These are phyloP conservation scores for Cyclotella atomus DNA, from an alignment of 108 stramenopile species.

Conservation along the genomic window DNA sequence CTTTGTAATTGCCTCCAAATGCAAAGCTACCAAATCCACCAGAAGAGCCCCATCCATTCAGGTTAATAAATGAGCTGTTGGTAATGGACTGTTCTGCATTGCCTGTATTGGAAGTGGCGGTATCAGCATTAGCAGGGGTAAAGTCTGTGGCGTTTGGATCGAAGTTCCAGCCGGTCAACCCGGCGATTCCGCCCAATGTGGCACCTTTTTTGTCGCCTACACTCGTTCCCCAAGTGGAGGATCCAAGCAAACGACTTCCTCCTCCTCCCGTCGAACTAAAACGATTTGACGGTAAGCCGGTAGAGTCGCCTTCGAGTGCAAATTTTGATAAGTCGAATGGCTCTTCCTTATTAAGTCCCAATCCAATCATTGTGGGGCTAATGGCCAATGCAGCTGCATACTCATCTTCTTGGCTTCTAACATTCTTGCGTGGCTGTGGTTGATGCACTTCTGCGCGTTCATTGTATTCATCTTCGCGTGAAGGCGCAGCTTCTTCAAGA, in stretches of 20 bases:
- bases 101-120: slow-evolving; percentile 7
- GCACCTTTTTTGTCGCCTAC: slow-evolving; percentile 23
- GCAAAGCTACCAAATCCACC: slow-evolving; percentile 26
- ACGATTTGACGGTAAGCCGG: slow-evolving; percentile 48
- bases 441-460: background rate
- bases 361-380: slow-evolving; percentile 67
- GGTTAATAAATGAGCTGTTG: slow-evolving; percentile 13
- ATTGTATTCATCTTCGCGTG: slow-evolving; percentile 28
- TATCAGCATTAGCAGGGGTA: background rate
- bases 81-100: slow-evolving; percentile 14
- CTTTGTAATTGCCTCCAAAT: slow-evolving; percentile 11
- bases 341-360: slow-evolving; percentile 73
- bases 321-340: slow-evolving; percentile 53
- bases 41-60: slow-evolving; percentile 35
- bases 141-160: slow-evolving; percentile 16
- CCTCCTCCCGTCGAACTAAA: slow-evolving; percentile 33
- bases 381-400: slow-evolving; percentile 84
- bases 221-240: slow-evolving; percentile 56
- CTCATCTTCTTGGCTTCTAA: slow-evolving; percentile 28
- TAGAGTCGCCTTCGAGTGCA: slow-evolving; percentile 40
- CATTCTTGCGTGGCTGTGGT: slow-evolving; percentile 6
- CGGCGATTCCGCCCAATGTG: slow-evolving; percentile 17
- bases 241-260: slow-evolving; percentile 56
- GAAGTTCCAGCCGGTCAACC: slow-evolving; percentile 40
- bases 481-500: slow-evolving; percentile 66